A percentile compares a stretch with the other conserved stretches of the same genome.
phyloP scores from a whole-genome alignment of 2,329 filamentous ascomycete species.

The Malbranchea zuffiana region DNA sequence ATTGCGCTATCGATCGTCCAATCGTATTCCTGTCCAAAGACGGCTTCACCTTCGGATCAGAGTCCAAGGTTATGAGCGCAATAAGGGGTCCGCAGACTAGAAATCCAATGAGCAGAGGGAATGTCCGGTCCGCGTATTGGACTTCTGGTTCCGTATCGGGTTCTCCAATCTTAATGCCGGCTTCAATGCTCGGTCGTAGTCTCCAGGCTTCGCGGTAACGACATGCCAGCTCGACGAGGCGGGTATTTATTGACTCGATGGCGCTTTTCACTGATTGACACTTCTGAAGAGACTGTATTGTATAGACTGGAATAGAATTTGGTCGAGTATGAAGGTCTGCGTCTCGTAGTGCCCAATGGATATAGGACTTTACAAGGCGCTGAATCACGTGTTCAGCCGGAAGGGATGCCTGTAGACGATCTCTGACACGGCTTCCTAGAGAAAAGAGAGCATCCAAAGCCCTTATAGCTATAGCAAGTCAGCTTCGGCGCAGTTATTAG shows the following conservation, averaged over 20 bases:
- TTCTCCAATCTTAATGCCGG: background rate
- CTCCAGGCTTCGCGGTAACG: slow-evolving; percentile 30
- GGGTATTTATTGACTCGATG: slow-evolving; percentile 34
- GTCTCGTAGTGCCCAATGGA: slow-evolving; percentile 45
- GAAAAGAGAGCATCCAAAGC: slow-evolving; percentile 42
- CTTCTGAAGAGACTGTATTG: slow-evolving; percentile 33
- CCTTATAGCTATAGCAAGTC: slow-evolving; percentile 33
- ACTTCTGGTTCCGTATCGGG: background rate
- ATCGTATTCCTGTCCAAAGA: slow-evolving; percentile 15
- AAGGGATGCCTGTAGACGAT: slow-evolving; percentile 34
- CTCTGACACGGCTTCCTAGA: slow-evolving; percentile 42
- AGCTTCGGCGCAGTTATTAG: background rate
- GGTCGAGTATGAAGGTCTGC: slow-evolving; percentile 30
- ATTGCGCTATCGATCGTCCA: slow-evolving; percentile 37
- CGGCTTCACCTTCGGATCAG: slow-evolving; percentile 24
- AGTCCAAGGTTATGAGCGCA: slow-evolving; percentile 42
- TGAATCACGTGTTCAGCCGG: slow-evolving; percentile 29
- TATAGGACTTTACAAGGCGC: slow-evolving; percentile 37
- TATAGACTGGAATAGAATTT: slow-evolving; percentile 35
- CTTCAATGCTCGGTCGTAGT: slow-evolving; percentile 9
- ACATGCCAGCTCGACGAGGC: slow-evolving; percentile 34
- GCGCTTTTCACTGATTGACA: slow-evolving; percentile 32
- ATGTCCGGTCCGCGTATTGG: slow-evolving; percentile 15
- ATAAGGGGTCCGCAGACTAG: slow-evolving; percentile 44
- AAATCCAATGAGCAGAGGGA: slow-evolving; percentile 45